Evolutionary conservation across 495 filamentous ascomycete species (phyloP), one percentile per base, ranked within the genome.

Genomic region (Daldinia decipiens): DNA sequence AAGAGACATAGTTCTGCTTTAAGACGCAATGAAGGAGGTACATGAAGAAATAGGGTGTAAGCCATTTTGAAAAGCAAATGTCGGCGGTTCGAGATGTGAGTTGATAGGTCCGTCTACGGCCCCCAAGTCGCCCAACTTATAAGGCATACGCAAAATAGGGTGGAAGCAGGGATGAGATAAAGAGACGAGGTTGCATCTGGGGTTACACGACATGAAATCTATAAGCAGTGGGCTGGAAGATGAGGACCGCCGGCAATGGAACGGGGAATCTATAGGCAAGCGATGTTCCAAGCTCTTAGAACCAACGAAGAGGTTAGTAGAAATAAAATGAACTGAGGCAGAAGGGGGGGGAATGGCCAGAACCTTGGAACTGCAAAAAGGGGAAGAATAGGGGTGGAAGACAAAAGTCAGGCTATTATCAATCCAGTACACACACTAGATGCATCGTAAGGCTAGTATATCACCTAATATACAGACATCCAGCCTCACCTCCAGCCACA

Each of bases 1-100:
- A 1, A 5, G 7, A 45, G 4, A n/a, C 26, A 11, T 17, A 17
- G 4, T 39, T 40, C 53, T n/a, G 9, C 58, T 70, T 75, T 66
- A 67, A 67, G 54, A 55, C 21, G 52, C 32, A 39, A 47, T 45
- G 65, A 13, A 24, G 2, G 11, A 58, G 70, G 59, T 75, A 75
- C 73, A 64, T 70, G 11, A 27, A 47, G 15, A 9, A 67, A 61
- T 73, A 75, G 70, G 73, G 73, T 70, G 73, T 45, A 53, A 45
- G 47, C 38, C 11, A 6, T 53, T 17, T 32, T 43, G 15, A 45
- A 39, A 0, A 50, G 5, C 12, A 34, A 21, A 61, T 31, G 51
- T 52, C 31, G 6, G 27, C 21, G 36, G 50, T 29, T 1, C 1
- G 19, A 34, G 45, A 2, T 21, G 27, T 45, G 21, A 36, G 29